Base-by-base conservation (phyloP, 106 monocot genomes). In the Cymbidium sinense region DNA sequence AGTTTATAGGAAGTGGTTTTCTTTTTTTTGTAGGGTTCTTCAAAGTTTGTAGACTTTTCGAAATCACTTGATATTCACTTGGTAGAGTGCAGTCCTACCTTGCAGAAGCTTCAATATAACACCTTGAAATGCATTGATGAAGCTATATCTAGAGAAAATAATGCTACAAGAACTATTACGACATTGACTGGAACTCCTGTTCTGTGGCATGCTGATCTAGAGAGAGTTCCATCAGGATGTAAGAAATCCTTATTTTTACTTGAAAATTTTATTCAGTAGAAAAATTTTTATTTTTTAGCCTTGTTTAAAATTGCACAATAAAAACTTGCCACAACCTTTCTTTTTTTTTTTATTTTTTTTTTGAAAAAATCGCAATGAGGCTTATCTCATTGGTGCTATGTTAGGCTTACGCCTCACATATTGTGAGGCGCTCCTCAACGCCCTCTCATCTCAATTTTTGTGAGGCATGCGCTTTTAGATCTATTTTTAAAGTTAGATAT, bases 81-180 rank as follows among this genome's bases (percentile, higher is more conserved):
- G 87, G 94, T 98, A 47, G 98, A 98, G 74, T 98, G 98, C 76
- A 98, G 98, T 55, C 94, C 98, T n/a, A 83, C 88, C 7, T 84
- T 98, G 27, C 89, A 85, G 67, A 92, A 92, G 80, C 17, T 90
- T 75, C 98, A 98, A 76, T 84, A 82, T 67, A 83, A 61, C 79
- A 87, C 84, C 43, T 82, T 98, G 79, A 88, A 90, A 77, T 94
- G 94, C 76, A 51, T 77, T 30, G 87, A 91, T 82, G 86, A 88
- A 73, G 70, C 64, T 43, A 36, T 50, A 47, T 74, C 43, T 64
- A 82, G 74, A 65, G 77, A 71, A 65, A 75, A 70, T 36, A 74
- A 30, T 64, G 83, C 77, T 75, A 81, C 64, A 73, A 77, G 75
- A 67, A 62, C 85, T 7, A n/a, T 81, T 43, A 91, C 90, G 70